phyloP scores from a whole-genome alignment of 208 protist genomes.

The Lotmaria passim region DNA sequence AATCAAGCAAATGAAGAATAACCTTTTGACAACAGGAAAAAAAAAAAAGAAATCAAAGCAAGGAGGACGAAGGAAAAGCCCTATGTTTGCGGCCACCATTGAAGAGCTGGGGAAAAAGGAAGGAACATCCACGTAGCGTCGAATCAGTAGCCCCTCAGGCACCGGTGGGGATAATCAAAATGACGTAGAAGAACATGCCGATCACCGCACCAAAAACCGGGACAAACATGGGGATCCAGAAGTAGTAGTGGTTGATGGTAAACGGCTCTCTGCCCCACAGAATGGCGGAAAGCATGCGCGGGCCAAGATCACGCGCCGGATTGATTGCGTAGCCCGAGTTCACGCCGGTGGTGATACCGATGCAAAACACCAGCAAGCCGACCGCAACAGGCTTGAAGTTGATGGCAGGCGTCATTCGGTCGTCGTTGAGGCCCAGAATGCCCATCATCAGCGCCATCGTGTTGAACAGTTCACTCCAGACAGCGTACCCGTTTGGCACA shows the following conservation, averaged over 20 bases:
- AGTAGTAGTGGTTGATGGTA: slow-evolving; percentile 49
- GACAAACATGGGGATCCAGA: slow-evolving; percentile 46
- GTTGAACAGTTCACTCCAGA: slow-evolving; percentile 52
- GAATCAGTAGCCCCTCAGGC: too few relatives aligned
- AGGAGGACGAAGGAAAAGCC: background rate
- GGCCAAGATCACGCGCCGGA: slow-evolving; percentile 54
- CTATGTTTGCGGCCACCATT: background rate
- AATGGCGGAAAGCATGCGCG: slow-evolving; percentile 45
- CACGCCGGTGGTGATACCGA: slow-evolving; percentile 46
- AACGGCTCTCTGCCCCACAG: slow-evolving; percentile 44
- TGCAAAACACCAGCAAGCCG: slow-evolving; percentile 42
- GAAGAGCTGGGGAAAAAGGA: background rate
- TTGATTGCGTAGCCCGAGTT: slow-evolving; percentile 60
- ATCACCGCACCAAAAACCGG: slow-evolving; percentile 39
- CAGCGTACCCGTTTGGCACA: slow-evolving; percentile 31
- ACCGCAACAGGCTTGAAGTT: slow-evolving; percentile 55
- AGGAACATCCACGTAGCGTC: background rate
- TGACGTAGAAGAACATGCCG: slow-evolving; percentile 49
- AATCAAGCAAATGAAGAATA: background rate
- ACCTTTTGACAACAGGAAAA: background rate
- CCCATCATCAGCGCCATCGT: slow-evolving; percentile 51
- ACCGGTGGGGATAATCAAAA: slow-evolving; percentile 39
- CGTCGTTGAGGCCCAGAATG: slow-evolving; percentile 50
- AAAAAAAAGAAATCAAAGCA: background rate
- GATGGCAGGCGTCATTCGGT: slow-evolving; percentile 43